A percentile compares a stretch with the other conserved stretches of the same genome.
These are phyloP conservation scores for Bipolaris sorokiniana DNA, from an alignment of 2,329 filamentous ascomycete genomes.

Conservation along the genomic window DNA sequence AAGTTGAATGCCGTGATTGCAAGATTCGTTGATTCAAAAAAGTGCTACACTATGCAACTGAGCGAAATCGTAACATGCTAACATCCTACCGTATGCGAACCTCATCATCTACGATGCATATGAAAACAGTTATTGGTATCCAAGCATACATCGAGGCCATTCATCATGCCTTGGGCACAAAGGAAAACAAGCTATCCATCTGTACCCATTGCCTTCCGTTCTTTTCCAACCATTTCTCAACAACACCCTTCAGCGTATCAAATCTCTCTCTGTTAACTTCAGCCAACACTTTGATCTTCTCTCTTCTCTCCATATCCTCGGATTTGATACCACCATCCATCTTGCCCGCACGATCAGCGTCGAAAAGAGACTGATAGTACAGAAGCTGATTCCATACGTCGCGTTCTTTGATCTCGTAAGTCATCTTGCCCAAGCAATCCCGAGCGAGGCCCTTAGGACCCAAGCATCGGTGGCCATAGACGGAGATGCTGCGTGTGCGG, in stretches of 20 bases:
- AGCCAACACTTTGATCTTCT: constrained; percentile 68
- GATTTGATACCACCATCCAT: constrained; percentile 60
- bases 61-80: constrained; percentile 5
- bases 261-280: constrained; percentile 85
- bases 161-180: constrained; percentile 51
- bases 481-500: constrained; percentile 88
- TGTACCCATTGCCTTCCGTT: constrained; percentile 92
- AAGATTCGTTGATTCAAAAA: constrained; percentile 7
- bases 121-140: not conserved
- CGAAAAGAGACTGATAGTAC: constrained; percentile 84
- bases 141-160: not conserved
- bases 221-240: constrained; percentile 85
- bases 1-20: constrained; percentile 3
- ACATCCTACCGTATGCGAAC: not conserved
- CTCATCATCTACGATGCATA: not conserved
- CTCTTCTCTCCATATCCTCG: constrained; percentile 56
- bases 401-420: constrained; percentile 86
- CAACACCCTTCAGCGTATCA: constrained; percentile 73
- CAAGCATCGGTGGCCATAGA: constrained; percentile 88
- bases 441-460: constrained; percentile 83
- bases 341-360: constrained; percentile 79
- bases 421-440: constrained; percentile 86
- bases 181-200: constrained; percentile 85
- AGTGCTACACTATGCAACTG: constrained; percentile 4
- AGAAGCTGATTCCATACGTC: constrained; percentile 93